These are phyloP conservation scores for Malus hybrid DNA, from an alignment of 331 rosid genomes.

Conservation along the genomic window DNA sequence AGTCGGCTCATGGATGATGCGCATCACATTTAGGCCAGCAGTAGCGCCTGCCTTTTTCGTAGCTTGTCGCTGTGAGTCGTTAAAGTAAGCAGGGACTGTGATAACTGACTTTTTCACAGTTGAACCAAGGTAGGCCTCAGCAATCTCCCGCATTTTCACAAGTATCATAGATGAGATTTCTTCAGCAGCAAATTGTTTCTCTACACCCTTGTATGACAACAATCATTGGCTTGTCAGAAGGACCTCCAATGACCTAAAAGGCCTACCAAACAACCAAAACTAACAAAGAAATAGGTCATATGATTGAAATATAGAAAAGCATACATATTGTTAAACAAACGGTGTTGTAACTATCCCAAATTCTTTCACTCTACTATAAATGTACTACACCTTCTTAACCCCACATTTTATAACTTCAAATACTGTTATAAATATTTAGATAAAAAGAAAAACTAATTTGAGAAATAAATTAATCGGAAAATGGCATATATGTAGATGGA, in stretches of 20 bases:
- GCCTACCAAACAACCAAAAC: neutral
- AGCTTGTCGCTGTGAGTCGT: slow-evolving; percentile 34
- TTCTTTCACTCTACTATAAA: neutral
- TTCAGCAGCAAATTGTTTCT: neutral
- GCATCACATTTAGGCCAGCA: slow-evolving; percentile 36
- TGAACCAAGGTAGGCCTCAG: neutral
- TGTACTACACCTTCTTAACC: too few relatives aligned
- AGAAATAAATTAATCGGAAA: too few relatives aligned
- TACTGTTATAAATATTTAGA: too few relatives aligned
- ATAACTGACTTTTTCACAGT: too few relatives aligned
- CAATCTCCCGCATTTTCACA: neutral
- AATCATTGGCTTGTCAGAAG: neutral
- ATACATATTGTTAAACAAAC: neutral
- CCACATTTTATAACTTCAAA: too few relatives aligned
- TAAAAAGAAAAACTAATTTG: neutral
- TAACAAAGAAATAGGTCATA: neutral
- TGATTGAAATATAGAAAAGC: neutral
- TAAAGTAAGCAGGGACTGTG: too few relatives aligned
- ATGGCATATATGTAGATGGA: neutral
- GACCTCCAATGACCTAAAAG: slow-evolving; percentile 31
- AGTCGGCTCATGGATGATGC: slow-evolving; percentile 43
- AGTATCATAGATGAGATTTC: neutral
- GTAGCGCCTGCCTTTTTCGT: slow-evolving; percentile 33
- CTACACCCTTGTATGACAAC: neutral
- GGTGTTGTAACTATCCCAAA: too few relatives aligned